Evolutionary conservation across 2,329 filamentous ascomycete genomes (phyloP), one percentile per base, ranked within the genome.

Genomic region (Didymella pinodella): DNA sequence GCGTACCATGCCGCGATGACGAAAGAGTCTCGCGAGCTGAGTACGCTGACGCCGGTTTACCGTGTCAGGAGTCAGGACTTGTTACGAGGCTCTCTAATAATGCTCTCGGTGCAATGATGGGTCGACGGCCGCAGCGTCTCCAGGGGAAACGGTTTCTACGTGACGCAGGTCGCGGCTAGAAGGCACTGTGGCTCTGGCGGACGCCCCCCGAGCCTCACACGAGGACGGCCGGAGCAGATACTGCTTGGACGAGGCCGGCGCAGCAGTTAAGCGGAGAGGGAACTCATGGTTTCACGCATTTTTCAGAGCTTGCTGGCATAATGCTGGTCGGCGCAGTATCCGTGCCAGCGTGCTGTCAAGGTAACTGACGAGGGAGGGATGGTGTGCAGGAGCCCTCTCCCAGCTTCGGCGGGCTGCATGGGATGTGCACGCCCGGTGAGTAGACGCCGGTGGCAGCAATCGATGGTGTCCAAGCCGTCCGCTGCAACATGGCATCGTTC

Each of bases 1-100:
- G 40, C 46, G 61, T 63, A 22, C 61, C 50, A 63, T 58, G 66
- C 51, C 54, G 48, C 53, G 51, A 74, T 76, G 73, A 75, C 72
- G 72, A 74, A 64, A 72, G 65, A 53, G 40, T 22, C 40, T 57
- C 47, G 52, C 53, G 59, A 70, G 68, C 67, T 69, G 57, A 47
- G 45, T 32, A 41, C 28, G 51, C 57, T 51, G 67, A 71, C 62
- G 44, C 55, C 56, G 56, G 50, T 34, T 49, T 63, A 47, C 57
- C 59, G 64, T 58, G 55, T 55, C 54, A 45, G 45, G 54, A 66
- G 55, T 55, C 54, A 45, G 45, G 54, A 66, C 51, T 62, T 48
- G 45, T 49, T 48, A 53, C 52, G 48, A 53, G 48, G 38, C 32
- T 47, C 32, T 38, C 18, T 26, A 50, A 54, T 50, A 52, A 57